These are phyloP conservation scores for Venturia nashicola DNA, from an alignment of 2,329 filamentous ascomycete species.

Conservation along the genomic window DNA sequence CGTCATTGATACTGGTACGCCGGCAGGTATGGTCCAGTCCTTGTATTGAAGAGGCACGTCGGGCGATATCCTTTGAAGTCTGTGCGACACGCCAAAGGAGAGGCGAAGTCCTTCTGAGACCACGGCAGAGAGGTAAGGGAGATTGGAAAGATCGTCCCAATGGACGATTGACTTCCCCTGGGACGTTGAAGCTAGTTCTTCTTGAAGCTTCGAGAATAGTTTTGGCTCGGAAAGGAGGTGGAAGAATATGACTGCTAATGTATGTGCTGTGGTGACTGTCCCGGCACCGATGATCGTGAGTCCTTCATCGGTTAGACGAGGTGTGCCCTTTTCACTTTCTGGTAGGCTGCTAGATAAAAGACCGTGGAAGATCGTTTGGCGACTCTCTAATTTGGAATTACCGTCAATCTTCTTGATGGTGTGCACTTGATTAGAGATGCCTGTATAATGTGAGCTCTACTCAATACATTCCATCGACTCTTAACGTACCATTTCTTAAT, in stretches of 20 bases:
- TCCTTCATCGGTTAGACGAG: slow-evolving; percentile 25
- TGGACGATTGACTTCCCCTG: not conserved
- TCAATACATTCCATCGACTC: slow-evolving; percentile 12
- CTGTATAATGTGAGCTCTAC: not conserved
- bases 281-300: slow-evolving; percentile 27
- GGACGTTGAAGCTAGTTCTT: slow-evolving; percentile 15
- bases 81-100: slow-evolving; percentile 18
- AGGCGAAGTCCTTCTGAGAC: slow-evolving; percentile 23
- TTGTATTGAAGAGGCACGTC: slow-evolving; percentile 12
- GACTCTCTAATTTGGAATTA: not conserved
- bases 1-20: slow-evolving; percentile 19
- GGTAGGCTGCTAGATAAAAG: slow-evolving; percentile 11
- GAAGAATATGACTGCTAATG: slow-evolving; percentile 21
- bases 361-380: slow-evolving; percentile 10
- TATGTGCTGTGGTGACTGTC: slow-evolving; percentile 26
- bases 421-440: slow-evolving; percentile 13
- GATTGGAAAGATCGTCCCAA: slow-evolving; percentile 16
- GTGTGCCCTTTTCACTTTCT: slow-evolving; percentile 12
- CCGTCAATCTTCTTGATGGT: slow-evolving; percentile 8
- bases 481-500: slow-evolving; percentile 15
- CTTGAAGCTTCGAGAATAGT: slow-evolving; percentile 15
- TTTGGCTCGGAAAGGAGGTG: slow-evolving; percentile 17
- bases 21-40: slow-evolving; percentile 14
- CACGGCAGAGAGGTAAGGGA: slow-evolving; percentile 22
- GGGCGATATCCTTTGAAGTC: slow-evolving; percentile 16